Evolutionary conservation across 768 basidiomycete species (phyloP), one percentile per base, ranked within the genome.

Genomic region (Boletales sp.): DNA sequence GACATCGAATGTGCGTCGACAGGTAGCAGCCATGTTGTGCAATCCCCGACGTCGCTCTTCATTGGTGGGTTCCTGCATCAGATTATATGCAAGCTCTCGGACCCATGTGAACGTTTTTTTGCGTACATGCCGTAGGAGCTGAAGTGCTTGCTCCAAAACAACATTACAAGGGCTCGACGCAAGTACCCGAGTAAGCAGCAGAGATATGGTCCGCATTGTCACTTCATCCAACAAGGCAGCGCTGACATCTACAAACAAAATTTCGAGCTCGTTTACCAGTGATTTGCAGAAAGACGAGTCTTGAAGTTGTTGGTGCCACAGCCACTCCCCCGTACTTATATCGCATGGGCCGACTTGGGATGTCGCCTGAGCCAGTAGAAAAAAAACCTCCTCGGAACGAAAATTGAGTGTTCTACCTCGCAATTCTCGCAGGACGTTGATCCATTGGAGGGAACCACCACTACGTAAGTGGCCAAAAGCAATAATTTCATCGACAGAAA

Each of bases 381-480:
- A 46, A 45, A 75, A 65, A 0, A 79, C 74, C 14, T 68, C 72
- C 1, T 68, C 62, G 6, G 52, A 41, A 28, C 63, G 58, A 44
- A 79, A 71, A 5, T 66, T 66, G 38, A 80, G 57, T 1, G 51
- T 49, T 17, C 64, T 58, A 3, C 66, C 62, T 7, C 62, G 64
- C 12, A 79, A 51, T 52, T 72, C 75, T 17, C 70, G 67, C 4
- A 66, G 54, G 25, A 80, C 73, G 51, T 80, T 80, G 34, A 71
- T 55, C 78, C 75, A 78, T 42, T 79, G 78, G 0, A 80, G 54
- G 3, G 46, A 61, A 0, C 62, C 48, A 4, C 78, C 76, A 30
- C 70, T 66, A 5, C 78, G 72, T 28, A 80, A 58, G 38, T 63
- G 58, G 8, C 67, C 70, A 46, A 74, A 77, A 0, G 70, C 66